Evolutionary conservation across 495 filamentous ascomycete genomes (phyloP).

Genomic region (Lasiosphaeria hispida): DNA sequence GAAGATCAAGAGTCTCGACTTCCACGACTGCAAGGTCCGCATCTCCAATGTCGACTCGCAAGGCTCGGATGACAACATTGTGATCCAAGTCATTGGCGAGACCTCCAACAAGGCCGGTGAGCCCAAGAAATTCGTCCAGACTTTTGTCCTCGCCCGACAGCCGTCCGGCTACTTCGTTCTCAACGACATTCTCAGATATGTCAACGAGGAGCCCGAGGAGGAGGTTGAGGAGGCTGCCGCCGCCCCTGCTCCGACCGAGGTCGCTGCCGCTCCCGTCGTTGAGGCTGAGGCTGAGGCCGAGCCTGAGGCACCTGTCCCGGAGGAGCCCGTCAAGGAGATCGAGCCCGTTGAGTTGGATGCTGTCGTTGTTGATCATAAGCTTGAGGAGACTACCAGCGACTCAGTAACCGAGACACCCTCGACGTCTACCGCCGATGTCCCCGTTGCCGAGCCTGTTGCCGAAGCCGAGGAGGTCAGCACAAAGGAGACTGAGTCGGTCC

Average conservation of each 20-base stretch:
- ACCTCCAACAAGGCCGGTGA: slow-evolving; percentile 89
- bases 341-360: slow-evolving; percentile 49
- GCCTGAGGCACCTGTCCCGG: slow-evolving; percentile 14
- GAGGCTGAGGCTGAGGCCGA: slow-evolving; percentile 42
- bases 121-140: slow-evolving; percentile 93
- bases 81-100: slow-evolving; percentile 96
- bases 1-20: slow-evolving; percentile 85
- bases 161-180: slow-evolving; percentile 97
- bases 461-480: slow-evolving; percentile 26
- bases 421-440: slow-evolving; percentile 23
- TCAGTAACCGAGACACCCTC: slow-evolving; percentile 43
- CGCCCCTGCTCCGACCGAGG: slow-evolving; percentile 39
- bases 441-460: slow-evolving; percentile 48
- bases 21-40: slow-evolving; percentile 97
- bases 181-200: slow-evolving; percentile 95
- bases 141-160: slow-evolving; percentile 96
- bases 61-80: slow-evolving; percentile 83
- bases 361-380: slow-evolving; percentile 48
- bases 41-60: slow-evolving; percentile 98
- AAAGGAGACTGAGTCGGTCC: slow-evolving; percentile 35
- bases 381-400: slow-evolving; percentile 38
- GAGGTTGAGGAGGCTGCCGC: slow-evolving; percentile 44
- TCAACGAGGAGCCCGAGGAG: slow-evolving; percentile 74
- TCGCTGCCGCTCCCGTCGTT: slow-evolving; percentile 37
- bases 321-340: slow-evolving; percentile 43